Percentiles rank a stretch among this genome's conserved stretches.
Conservation (phyloP, 805 yeast genomes). For the Blastobotrys muscicola region DNA sequence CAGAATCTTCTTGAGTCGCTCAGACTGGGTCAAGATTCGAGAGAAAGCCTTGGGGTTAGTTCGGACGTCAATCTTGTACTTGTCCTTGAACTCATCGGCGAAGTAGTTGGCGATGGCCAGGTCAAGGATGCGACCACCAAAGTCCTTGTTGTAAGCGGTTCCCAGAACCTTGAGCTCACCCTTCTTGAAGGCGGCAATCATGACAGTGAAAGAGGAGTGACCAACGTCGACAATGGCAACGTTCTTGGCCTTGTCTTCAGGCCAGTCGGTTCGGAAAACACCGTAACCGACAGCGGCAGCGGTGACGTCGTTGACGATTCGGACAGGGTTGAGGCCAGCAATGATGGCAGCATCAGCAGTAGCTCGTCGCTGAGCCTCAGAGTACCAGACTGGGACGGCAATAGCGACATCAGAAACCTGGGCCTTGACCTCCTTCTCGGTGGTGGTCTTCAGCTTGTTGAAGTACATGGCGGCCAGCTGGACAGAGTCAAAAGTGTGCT, state of each 20-base stretch:
- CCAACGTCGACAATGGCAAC: constrained; percentile 96
- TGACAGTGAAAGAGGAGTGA: constrained; percentile 87
- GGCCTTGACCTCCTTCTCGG: constrained; percentile 73
- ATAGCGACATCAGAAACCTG: constrained; percentile 80
- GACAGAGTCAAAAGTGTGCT: constrained; percentile 69
- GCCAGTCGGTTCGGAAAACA: constrained; percentile 93
- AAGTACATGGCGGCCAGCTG: constrained; percentile 94
- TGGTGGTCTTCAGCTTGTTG: constrained; percentile 76
- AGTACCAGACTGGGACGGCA: constrained; percentile 96
- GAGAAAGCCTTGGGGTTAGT: constrained; percentile 91
- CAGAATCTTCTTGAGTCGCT: constrained; percentile 87
- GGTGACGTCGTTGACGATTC: constrained; percentile 94
- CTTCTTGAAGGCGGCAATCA: constrained; percentile 83
- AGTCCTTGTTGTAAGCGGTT: constrained; percentile 87
- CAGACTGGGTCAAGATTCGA: constrained; percentile 87
- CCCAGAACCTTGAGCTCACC: constrained; percentile 94
- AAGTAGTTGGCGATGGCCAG: constrained; percentile 89
- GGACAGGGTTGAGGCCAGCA: constrained; percentile 96
- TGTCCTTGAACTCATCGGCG: constrained; percentile 82
- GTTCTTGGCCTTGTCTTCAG: constrained; percentile 84
- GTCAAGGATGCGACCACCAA: constrained; percentile 98
- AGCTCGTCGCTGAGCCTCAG: constrained; percentile 94
- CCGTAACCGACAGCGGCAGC: constrained; percentile 99
- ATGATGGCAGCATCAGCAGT: constrained; percentile 89
- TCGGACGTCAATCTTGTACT: constrained; percentile 88